Base-by-base conservation (phyloP, 768 basidiomycete species). In the Punctularia strigosozonata region DNA sequence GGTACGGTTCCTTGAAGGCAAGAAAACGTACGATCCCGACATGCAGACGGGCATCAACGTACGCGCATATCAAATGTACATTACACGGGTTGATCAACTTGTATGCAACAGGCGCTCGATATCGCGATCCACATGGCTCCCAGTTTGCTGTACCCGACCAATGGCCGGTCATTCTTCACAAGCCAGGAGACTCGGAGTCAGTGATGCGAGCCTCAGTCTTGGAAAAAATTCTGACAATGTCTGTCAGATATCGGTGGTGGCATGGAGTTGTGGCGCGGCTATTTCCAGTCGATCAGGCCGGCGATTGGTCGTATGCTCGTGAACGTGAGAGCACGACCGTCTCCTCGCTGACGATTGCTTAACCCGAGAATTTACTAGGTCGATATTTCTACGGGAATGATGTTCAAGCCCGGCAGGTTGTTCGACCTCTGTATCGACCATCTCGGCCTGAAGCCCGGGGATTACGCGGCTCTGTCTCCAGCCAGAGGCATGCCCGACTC, bases 101-200 rank as follows among this genome's bases (percentile, higher is more conserved):
- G n/a, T n/a, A n/a, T n/a, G n/a, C n/a, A n/a, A n/a, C n/a, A 84
- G 81, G 79, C 80, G 0, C 52, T 80, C 35, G 87, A 88, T 42
- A 77, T 86, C 4, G 77, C 77, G 7, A 67, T 88, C 14, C 71
- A 83, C 0, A 82, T 82, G 78, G 71, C 73, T 38, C 85, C 85
- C 0, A 79, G 71, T 2, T 53, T 73, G 52, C 65, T 66, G 15
- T 75, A 77, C 40, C 81, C 84, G 0, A 83, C 77, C 64, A 80
- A 84, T 38, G 70, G 75, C 5, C 70, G 84, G 0, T 83, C 80
- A 0, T 86, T 88, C 57, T 88, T 78, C 53, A 80, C 78, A 0
- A 56, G 70, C 18, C 52, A 59, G 1, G 80, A 75, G 37, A 66
- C 59, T n/a, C n/a, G n/a, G n/a, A n/a, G n/a, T n/a, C n/a, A n/a